Conservation (phyloP, 2,329 filamentous ascomycete genomes). For the Beauveria caledonica region DNA sequence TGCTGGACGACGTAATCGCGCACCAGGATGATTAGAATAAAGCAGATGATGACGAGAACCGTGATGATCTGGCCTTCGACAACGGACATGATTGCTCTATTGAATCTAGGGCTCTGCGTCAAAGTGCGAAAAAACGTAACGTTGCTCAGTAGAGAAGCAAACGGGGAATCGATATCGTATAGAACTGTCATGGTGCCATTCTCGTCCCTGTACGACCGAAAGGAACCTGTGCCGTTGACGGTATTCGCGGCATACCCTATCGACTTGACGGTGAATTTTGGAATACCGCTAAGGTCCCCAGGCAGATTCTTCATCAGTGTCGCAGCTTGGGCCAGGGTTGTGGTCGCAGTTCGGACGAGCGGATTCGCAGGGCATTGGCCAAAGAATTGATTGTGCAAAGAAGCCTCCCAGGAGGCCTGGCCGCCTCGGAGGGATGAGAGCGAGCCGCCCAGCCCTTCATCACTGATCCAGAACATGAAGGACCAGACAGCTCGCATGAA, state of each 20-base stretch:
- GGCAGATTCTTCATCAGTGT: slow-evolving; percentile 5
- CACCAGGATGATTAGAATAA: slow-evolving; percentile 94
- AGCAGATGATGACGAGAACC: slow-evolving; percentile 79
- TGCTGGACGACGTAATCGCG: slow-evolving; percentile 98
- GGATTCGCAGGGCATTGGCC: slow-evolving; percentile 4
- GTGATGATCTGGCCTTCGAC: slow-evolving; percentile 94
- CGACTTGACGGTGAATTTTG: slow-evolving; percentile 1
- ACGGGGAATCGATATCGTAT: slow-evolving; percentile 1
- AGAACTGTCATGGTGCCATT: slow-evolving; percentile 4
- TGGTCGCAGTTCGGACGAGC: not conserved
- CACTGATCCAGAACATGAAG: slow-evolving; percentile 88
- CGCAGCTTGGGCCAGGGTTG: slow-evolving; percentile 6
- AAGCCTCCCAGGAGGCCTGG: not conserved
- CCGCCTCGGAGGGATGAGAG: slow-evolving; percentile 20
- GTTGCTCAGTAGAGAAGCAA: slow-evolving; percentile 45
- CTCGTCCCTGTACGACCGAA: slow-evolving; percentile 1
- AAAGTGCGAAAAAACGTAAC: slow-evolving; percentile 49
- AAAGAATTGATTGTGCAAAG: not conserved
- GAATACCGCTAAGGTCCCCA: not conserved
- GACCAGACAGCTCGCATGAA: slow-evolving; percentile 89
- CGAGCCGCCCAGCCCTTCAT: slow-evolving; percentile 52
- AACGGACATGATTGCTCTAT: slow-evolving; percentile 71
- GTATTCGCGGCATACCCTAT: not conserved
- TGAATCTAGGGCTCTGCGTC: slow-evolving; percentile 63
- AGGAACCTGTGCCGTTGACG: not conserved